These are phyloP conservation scores for Platanthera zijinensis DNA, from an alignment of 106 monocot genomes.

Conservation along the genomic window DNA sequence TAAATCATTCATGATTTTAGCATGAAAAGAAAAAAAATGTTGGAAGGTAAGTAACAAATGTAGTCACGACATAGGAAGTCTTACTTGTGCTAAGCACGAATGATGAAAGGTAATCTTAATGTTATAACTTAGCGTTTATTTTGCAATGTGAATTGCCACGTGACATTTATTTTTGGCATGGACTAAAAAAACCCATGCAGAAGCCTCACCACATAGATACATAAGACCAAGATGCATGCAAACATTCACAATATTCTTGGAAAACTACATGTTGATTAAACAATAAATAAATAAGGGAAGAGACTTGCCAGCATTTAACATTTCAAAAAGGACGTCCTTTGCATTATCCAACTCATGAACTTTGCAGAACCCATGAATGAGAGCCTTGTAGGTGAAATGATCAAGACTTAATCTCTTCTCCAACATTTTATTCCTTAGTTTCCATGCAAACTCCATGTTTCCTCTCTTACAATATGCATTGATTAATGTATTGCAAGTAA, in stretches of 20 bases:
- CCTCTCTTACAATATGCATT: slow-evolving; percentile 95
- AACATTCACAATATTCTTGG: neutral
- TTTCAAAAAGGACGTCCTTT: slow-evolving; percentile 73
- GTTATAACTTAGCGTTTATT: neutral
- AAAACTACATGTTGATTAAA: neutral
- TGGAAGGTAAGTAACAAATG: neutral
- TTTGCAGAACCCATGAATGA: slow-evolving; percentile 94
- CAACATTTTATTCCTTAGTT: slow-evolving; percentile 73
- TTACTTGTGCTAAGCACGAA: no score
- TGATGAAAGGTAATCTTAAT: neutral
- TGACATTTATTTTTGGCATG: neutral
- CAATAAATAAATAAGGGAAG: neutral
- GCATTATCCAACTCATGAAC: slow-evolving; percentile 61
- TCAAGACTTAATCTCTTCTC: slow-evolving; percentile 70
- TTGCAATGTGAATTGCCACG: neutral
- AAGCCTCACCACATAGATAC: neutral
- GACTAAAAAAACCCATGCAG: neutral
- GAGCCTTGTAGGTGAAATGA: slow-evolving; percentile 78
- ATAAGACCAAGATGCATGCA: neutral
- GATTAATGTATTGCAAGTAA: slow-evolving; percentile 94
- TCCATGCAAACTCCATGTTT: slow-evolving; percentile 73
- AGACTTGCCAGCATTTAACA: slow-evolving; percentile 64
- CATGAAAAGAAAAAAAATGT: neutral
- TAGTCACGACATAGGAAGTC: neutral
- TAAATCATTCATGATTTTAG: neutral